Percentiles rank a stretch among this genome's conserved stretches.
Conservation (phyloP, 139 green algal genomes). For the Limnomonas spitsbergensis region DNA sequence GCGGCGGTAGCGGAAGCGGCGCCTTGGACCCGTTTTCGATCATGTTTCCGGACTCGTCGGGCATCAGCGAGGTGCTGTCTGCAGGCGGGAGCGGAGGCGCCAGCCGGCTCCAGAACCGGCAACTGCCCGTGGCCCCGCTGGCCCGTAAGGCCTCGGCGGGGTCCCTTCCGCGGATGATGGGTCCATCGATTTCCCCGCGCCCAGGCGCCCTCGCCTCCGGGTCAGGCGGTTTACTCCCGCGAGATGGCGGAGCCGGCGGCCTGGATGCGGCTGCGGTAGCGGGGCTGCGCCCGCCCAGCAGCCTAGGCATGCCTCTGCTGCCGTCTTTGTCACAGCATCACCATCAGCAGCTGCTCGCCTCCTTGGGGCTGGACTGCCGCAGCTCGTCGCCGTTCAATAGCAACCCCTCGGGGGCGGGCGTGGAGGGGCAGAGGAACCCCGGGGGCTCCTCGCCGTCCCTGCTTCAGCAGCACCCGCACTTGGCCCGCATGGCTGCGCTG, state of each 20-base stretch:
- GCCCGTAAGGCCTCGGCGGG: background rate
- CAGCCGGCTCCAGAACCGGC: background rate
- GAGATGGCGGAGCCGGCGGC: too few species aligned
- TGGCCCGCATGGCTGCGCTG: background rate
- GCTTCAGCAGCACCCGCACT: background rate
- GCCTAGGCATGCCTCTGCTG: background rate
- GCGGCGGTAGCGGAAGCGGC: background rate
- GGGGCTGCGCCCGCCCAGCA: background rate
- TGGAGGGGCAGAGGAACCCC: background rate
- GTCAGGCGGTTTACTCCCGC: too few species aligned
- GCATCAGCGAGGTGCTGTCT: background rate
- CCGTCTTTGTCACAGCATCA: background rate
- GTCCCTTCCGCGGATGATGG: too few species aligned
- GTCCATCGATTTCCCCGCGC: too few species aligned
- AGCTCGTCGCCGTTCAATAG: background rate
- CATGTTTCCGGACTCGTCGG: background rate
- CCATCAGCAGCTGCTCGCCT: slow-evolving; percentile 7
- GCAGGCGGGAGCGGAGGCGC: background rate
- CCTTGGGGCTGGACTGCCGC: background rate
- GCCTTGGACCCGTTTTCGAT: background rate
- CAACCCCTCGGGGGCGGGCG: background rate
- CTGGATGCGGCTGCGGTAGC: background rate
- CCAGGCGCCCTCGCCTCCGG: too few species aligned
- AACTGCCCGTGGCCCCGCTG: background rate
- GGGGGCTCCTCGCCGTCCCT: background rate